These are phyloP conservation scores for Roridomyces roridus DNA, from an alignment of 768 basidiomycete species.

Conservation along the genomic window DNA sequence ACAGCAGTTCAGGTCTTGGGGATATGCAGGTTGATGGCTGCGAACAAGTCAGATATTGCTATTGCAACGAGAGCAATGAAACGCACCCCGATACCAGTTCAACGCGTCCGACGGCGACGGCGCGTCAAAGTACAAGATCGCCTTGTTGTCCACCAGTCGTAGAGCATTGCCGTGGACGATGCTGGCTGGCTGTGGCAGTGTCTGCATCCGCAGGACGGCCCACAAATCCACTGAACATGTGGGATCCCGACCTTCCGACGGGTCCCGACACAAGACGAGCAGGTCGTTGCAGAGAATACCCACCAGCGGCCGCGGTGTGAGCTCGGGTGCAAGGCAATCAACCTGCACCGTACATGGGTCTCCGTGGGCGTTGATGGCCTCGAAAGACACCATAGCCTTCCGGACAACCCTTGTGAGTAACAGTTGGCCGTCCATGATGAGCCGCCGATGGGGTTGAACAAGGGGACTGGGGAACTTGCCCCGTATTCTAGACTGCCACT, in stretches of 20 bases:
- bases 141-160: conserved; percentile 91
- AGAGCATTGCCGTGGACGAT: conserved; percentile 88
- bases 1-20: conserved; percentile 66
- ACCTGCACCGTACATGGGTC: conserved; percentile 86
- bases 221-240: conserved; percentile 86
- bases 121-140: conserved; percentile 88
- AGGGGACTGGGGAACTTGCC: conserved; percentile 96
- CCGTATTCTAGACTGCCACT: conserved; percentile 88
- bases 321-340: conserved; percentile 87
- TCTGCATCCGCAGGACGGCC: conserved; percentile 97
- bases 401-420: conserved; percentile 90
- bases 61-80: not conserved
- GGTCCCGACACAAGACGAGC: conserved; percentile 89
- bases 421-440: conserved; percentile 92
- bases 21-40: conserved; percentile 90
- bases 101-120: conserved; percentile 84
- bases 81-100: conserved; percentile 88
- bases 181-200: conserved; percentile 86
- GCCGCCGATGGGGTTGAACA: conserved; percentile 94
- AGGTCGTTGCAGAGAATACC: conserved; percentile 94
- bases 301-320: conserved; percentile 78
- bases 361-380: conserved; percentile 78
- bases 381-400: conserved; percentile 81
- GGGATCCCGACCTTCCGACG: conserved; percentile 80
- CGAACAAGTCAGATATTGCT: conserved; percentile 7